phyloP scores from a whole-genome alignment of 2,329 filamentous ascomycete species.

The Eurotiales sp. region DNA sequence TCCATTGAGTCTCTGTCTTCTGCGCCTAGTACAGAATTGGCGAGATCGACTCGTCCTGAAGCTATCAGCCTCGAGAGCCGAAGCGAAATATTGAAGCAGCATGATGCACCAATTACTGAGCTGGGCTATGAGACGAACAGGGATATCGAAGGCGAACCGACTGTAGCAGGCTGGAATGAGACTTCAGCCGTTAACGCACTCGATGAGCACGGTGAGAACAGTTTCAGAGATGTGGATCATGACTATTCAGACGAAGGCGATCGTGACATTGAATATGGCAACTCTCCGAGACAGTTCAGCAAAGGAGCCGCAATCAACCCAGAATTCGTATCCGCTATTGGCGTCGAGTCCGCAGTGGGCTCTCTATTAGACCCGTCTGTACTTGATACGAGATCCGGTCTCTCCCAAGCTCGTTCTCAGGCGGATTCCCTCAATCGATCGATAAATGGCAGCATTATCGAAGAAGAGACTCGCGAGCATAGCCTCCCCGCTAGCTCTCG shows the following conservation, averaged over 20 bases:
- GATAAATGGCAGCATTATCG: constrained; percentile 25
- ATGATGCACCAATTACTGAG: constrained; percentile 31
- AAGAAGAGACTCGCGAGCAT: constrained; percentile 20
- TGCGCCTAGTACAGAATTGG: constrained; percentile 56
- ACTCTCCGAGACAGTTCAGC: constrained; percentile 63
- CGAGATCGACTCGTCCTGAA: constrained; percentile 52
- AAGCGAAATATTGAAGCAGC: constrained; percentile 47
- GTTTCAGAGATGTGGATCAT: constrained; percentile 34
- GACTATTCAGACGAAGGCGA: constrained; percentile 54
- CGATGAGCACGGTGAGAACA: neutral
- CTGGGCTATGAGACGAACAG: constrained; percentile 35
- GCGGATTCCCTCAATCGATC: constrained; percentile 39
- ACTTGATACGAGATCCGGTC: constrained; percentile 58
- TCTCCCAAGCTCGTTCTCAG: constrained; percentile 45
- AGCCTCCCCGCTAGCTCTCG: constrained; percentile 21
- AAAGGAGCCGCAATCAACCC: constrained; percentile 69
- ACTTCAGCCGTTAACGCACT: constrained; percentile 44
- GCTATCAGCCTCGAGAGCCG: constrained; percentile 49
- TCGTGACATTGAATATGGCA: constrained; percentile 1
- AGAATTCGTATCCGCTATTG: constrained; percentile 66
- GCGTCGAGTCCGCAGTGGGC: constrained; percentile 84
- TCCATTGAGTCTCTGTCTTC: constrained; percentile 60
- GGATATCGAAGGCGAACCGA: constrained; percentile 23
- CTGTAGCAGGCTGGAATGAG: constrained; percentile 23
- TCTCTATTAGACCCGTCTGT: constrained; percentile 83